phyloP scores from a whole-genome alignment of 345 rosid species.

The Citrus trifoliata region DNA sequence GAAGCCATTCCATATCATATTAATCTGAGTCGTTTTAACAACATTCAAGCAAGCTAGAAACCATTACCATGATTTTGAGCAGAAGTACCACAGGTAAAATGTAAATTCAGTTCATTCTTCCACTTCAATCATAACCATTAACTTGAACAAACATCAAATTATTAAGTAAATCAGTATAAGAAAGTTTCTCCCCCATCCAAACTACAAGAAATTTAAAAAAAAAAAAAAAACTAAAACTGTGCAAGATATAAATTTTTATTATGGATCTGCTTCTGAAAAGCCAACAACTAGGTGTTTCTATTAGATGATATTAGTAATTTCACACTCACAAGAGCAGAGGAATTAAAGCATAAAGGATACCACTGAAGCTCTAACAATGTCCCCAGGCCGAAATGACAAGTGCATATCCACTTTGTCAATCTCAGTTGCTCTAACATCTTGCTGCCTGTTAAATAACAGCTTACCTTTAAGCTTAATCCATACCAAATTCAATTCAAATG shows the following conservation, averaged over 20 bases:
- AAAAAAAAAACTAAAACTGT: neutral
- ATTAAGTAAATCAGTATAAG: neutral
- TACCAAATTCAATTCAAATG: neutral
- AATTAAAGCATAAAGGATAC: constrained; percentile 57
- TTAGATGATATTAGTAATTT: neutral
- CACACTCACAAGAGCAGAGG: neutral
- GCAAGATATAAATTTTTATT: neutral
- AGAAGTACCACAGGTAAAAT: neutral
- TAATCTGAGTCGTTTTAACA: neutral
- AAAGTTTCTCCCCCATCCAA: neutral
- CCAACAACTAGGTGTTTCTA: neutral
- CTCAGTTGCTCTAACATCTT: constrained; percentile 93
- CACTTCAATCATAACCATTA: neutral
- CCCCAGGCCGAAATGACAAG: constrained; percentile 76
- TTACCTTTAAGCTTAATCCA: neutral
- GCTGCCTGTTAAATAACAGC: constrained; percentile 52
- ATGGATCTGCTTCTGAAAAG: neutral
- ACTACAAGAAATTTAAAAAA: neutral
- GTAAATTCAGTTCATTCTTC: neutral
- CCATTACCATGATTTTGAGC: neutral
- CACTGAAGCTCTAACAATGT: constrained; percentile 81
- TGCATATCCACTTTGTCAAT: constrained; percentile 93
- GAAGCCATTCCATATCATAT: neutral
- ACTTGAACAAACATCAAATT: neutral
- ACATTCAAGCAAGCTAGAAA: neutral